Conservation (phyloP, 352 stramenopile genomes). For the Thraustochytrium striatum region DNA sequence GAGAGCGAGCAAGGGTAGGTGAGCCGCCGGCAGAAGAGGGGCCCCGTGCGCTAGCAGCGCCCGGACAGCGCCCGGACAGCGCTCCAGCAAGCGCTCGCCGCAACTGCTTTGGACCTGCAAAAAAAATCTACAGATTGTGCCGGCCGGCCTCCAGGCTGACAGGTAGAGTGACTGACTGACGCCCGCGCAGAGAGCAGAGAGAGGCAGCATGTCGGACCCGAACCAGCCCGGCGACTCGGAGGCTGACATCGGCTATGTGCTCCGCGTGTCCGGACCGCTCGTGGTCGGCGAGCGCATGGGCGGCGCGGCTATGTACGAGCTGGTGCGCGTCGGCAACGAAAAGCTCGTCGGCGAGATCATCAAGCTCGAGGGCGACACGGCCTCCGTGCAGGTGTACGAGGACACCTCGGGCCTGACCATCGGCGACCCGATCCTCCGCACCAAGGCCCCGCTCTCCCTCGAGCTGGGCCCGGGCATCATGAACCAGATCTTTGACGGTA, state of each 20-base stretch:
- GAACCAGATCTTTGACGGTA: constrained; percentile 99
- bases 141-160: too few relatives aligned
- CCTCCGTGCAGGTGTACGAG: constrained; percentile 97
- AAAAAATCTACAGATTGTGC: too few relatives aligned
- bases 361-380: constrained; percentile 98
- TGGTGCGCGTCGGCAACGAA: constrained; percentile 96
- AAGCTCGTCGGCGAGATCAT: constrained; percentile 99
- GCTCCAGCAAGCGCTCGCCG: too few relatives aligned
- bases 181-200: too few relatives aligned
- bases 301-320: constrained; percentile 90
- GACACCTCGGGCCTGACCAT: constrained; percentile 96
- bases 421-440: constrained; percentile 93
- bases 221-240: constrained; percentile 54
- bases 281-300: constrained; percentile 99
- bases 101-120: too few relatives aligned
- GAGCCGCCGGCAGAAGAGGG: too few relatives aligned
- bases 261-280: constrained; percentile 96
- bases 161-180: too few relatives aligned
- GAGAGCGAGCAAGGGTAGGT: too few relatives aligned
- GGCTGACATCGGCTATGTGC: constrained; percentile 97
- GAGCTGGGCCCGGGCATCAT: constrained; percentile 99
- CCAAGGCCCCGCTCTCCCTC: constrained; percentile 94
- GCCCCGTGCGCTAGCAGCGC: too few relatives aligned
- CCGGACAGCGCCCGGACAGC: too few relatives aligned
- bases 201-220: constrained; percentile 14